Base-by-base conservation (phyloP, 352 stramenopile species). In the Phytophthora meadii region DNA sequence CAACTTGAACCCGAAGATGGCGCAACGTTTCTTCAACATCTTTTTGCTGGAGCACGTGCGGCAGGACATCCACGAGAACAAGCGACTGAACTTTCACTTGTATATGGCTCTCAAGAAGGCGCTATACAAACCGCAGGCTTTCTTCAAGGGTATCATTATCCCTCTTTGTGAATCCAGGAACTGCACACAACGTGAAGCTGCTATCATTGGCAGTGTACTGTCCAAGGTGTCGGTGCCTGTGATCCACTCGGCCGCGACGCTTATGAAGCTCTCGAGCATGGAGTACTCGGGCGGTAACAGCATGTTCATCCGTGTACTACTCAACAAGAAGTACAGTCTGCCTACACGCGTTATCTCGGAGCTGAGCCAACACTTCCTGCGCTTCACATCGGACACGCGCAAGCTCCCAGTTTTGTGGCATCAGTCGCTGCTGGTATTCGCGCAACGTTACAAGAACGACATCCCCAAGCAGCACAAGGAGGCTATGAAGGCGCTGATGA, bases 251-350 rank as follows among this genome's bases (percentile, higher is more conserved):
- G 98, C 98, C 5, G 98, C 98, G 25, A 98, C 97, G 36, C 90
- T 99, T 55, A 97, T 99, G 81, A 99, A 99, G 82, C 82, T 99
- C 40, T 91, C 97, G 39, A 88, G 90, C 58, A 94, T 98, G 88
- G 82, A 96, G 54, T 99, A 99, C 87, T 98, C 92, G 54, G 98
- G 97, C 50, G 96, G 96, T 47, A 97, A 97, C 54, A 99, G 94
- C 17, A 97, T 99, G 61, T 99, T 99, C 70, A 98, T 99, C 64
- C 92, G 89, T 41, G 92, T 99, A 30, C 83, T 99, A 11, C 86
- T 99, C 27, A 98, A 99, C 85, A 99, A 99, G 78, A 99, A 99
- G 82, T 99, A 99, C 84, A 98, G 95, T 52, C 83, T 99, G 34
- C 98, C 98, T 5, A 98, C 94, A 56, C 88, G 90, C 37, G 97